Evolutionary conservation across 352 stramenopile genomes (phyloP), one percentile per base, ranked within the genome.

Genomic region (Pythium utonaiense): DNA sequence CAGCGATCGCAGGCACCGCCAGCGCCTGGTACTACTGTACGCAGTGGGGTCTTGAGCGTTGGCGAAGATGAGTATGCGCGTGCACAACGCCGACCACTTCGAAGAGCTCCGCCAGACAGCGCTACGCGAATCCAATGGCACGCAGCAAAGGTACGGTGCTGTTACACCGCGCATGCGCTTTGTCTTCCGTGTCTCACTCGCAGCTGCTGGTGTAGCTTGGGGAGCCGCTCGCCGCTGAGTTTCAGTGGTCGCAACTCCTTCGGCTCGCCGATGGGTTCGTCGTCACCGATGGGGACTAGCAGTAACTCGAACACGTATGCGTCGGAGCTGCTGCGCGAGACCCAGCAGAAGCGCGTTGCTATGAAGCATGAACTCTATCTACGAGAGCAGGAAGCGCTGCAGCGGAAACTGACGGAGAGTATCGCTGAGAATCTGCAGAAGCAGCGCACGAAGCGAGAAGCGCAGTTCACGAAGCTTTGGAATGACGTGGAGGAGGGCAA

Each of bases 281-380:
- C 38, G 6, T 77, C 69, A 17, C 70, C 67, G 6, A 64, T 48
- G 2, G 55, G 62, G 7, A 63, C 56, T 19, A 34, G 48, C 19
- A 71, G 38, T 51, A 65, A 63, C 8, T 69, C 70, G 10, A 65
- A 63, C 8, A 67, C 70, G 10, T 70, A 68, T 28, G 70, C 72
- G 12, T 84, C 74, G 0, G 75, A 80, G 53, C 45, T 91, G 17
- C 76, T 80, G 17, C 78, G 77, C 6, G 77, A 88, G 59, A 87
- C 78, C 0, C 77, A 88, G 40, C 71, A 91, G 71, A 87, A 86
- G 80, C 79, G 82, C 13, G 73, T 89, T 56, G 27, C 68, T 2
- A 84, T 89, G 74, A 91, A 91, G 55, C 76, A 91, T 55, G 82
- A 89, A 55, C 53, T 89, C 27, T 86, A 91, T 60, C 64, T 75